Evolutionary conservation across 768 basidiomycete genomes (phyloP).

Genomic region (Strobilomyces confusus): DNA sequence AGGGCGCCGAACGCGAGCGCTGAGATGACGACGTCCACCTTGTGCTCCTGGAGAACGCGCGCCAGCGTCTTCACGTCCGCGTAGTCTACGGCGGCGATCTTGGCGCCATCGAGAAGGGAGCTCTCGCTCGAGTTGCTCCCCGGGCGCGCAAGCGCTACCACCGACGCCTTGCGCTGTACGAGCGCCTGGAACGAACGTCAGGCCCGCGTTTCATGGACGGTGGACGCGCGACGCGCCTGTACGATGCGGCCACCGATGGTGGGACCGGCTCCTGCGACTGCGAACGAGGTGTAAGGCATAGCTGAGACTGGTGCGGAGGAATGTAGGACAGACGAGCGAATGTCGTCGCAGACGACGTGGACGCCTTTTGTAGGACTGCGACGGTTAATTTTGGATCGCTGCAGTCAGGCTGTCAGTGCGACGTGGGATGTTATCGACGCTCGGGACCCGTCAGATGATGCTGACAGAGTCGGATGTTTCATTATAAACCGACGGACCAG

Average conservation of each 20-base stretch:
- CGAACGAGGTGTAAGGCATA: constrained; percentile 33
- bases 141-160: constrained; percentile 23
- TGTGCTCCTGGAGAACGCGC: constrained; percentile 28
- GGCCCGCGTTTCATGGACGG: neutral
- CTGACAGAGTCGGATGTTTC: neutral
- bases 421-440: neutral
- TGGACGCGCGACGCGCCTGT: constrained; percentile 12
- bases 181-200: constrained; percentile 19
- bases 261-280: constrained; percentile 34
- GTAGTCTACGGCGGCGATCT: constrained; percentile 28
- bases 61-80: constrained; percentile 22
- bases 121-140: constrained; percentile 18
- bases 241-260: constrained; percentile 34
- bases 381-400: neutral
- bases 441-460: neutral
- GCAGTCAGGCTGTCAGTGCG: neutral
- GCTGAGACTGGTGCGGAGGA: neutral
- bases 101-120: constrained; percentile 24
- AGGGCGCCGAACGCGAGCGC: constrained; percentile 29
- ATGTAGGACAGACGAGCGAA: neutral
- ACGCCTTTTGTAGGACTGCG: neutral
- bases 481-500: neutral
- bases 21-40: constrained; percentile 34
- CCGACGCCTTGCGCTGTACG: constrained; percentile 19
- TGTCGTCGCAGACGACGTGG: neutral